Evolutionary conservation across 2,329 filamentous ascomycete species (phyloP).

Genomic region (Diaporthe aspalathi): DNA sequence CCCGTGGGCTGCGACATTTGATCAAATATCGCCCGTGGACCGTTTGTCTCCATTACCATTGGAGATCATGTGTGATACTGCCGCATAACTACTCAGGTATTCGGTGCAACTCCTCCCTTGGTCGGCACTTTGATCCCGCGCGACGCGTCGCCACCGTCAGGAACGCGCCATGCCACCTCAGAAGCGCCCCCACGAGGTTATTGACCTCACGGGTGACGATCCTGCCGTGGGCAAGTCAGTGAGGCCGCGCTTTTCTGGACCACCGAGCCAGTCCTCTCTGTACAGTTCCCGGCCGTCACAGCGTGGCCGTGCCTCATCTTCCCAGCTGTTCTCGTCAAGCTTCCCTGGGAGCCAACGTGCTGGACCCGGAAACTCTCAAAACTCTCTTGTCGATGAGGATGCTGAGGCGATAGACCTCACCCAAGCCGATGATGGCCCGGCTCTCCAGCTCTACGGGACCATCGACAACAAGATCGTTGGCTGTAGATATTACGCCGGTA

Average conservation of each 20-base stretch:
- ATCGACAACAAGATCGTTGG: conserved; percentile 69
- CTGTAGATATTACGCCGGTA: conserved; percentile 67
- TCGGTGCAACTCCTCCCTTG: background rate
- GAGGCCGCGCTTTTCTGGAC: conserved; percentile 42
- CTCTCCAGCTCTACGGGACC: conserved; percentile 60
- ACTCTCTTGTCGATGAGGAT: conserved; percentile 47
- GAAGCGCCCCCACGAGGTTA: conserved; percentile 53
- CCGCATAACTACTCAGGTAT: background rate
- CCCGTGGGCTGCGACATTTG: background rate
- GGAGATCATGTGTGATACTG: background rate
- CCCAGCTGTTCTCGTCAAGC: conserved; percentile 2
- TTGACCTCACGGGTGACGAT: conserved; percentile 57
- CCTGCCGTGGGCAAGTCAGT: conserved; percentile 25
- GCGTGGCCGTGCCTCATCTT: background rate
- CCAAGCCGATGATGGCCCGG: conserved; percentile 55
- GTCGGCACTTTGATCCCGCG: background rate
- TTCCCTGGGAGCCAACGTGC: conserved; percentile 2
- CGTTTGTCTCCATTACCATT: background rate
- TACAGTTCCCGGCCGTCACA: background rate
- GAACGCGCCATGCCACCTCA: conserved; percentile 33
- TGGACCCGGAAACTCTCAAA: conserved; percentile 8
- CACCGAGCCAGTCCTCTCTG: conserved; percentile 36
- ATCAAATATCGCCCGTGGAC: background rate
- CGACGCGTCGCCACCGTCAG: conserved; percentile 10
- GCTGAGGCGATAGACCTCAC: conserved; percentile 57